phyloP scores from a whole-genome alignment of 2,329 filamentous ascomycete genomes.

The Trichoderma sp. region DNA sequence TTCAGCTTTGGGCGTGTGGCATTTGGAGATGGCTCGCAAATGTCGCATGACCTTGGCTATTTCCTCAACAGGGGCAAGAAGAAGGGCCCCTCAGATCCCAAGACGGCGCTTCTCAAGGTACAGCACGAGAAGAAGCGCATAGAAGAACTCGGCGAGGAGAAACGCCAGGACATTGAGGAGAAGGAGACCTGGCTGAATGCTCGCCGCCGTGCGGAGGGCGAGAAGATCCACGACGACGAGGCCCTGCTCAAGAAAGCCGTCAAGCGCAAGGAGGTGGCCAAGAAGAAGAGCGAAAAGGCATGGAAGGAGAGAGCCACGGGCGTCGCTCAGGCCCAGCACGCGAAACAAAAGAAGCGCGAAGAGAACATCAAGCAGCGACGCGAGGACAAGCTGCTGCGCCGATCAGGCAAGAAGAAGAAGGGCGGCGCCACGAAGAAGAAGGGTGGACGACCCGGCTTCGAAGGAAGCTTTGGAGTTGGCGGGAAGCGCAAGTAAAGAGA shows the following conservation, averaged over 20 bases:
- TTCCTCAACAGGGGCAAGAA: slow-evolving; percentile 56
- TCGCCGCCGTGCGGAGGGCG: slow-evolving; percentile 82
- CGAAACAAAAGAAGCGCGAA: slow-evolving; percentile 78
- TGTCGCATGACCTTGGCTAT: slow-evolving; percentile 70
- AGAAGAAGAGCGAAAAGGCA: slow-evolving; percentile 88
- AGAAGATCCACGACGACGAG: slow-evolving; percentile 84
- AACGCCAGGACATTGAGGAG: slow-evolving; percentile 82
- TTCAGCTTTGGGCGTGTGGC: slow-evolving; percentile 91
- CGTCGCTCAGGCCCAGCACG: slow-evolving; percentile 72
- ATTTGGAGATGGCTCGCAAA: slow-evolving; percentile 79
- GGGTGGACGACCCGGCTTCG: slow-evolving; percentile 63
- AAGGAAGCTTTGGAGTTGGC: slow-evolving; percentile 62
- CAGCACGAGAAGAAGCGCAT: slow-evolving; percentile 85
- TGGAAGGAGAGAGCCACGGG: slow-evolving; percentile 74
- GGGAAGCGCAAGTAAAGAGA: slow-evolving; percentile 44
- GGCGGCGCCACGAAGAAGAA: slow-evolving; percentile 42
- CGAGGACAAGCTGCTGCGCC: slow-evolving; percentile 66
- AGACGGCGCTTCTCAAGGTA: slow-evolving; percentile 79
- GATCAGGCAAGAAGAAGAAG: slow-evolving; percentile 59
- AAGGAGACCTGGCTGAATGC: slow-evolving; percentile 95
- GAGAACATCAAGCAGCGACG: slow-evolving; percentile 72
- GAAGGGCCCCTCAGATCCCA: slow-evolving; percentile 80
- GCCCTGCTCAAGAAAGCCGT: slow-evolving; percentile 87
- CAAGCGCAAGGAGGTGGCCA: slow-evolving; percentile 85
- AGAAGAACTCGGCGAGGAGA: slow-evolving; percentile 70